These are phyloP conservation scores for Entophlyctis helioformis DNA, from an alignment of 192 early-diverging fungal species.

Conservation along the genomic window DNA sequence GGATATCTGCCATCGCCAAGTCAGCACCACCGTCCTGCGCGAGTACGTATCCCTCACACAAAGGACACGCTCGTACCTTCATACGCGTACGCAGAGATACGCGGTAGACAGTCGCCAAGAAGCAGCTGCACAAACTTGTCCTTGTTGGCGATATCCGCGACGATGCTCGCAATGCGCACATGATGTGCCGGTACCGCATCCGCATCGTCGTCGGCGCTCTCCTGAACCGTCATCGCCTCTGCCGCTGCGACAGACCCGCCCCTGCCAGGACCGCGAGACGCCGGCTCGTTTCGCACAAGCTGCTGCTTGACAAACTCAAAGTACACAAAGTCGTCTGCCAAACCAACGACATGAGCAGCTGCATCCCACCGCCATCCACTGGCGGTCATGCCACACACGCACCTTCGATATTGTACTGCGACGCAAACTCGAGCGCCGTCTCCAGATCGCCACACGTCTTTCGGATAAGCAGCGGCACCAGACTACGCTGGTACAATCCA, in stretches of 20 bases:
- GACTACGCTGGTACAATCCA: slow-evolving; percentile 31
- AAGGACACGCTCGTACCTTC: slow-evolving; percentile 27
- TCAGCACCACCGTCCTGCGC: slow-evolving; percentile 1
- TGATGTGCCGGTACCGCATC: too few species aligned
- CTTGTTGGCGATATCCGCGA: slow-evolving; percentile 43
- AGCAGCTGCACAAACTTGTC: slow-evolving; percentile 34
- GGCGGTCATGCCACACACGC: too few species aligned
- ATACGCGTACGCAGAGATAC: slow-evolving; percentile 53
- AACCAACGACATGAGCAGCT: slow-evolving; percentile 8
- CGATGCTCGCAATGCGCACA: slow-evolving; percentile 33
- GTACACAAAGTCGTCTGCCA: slow-evolving; percentile 31
- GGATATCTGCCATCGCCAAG: slow-evolving; percentile 15
- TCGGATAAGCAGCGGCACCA: slow-evolving; percentile 46
- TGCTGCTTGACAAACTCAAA: slow-evolving; percentile 34
- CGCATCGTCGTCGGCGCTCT: slow-evolving; percentile 14
- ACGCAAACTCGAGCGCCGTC: slow-evolving; percentile 52
- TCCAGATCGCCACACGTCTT: slow-evolving; percentile 47
- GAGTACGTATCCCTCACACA: slow-evolving; percentile 1
- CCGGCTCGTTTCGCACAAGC: too few species aligned
- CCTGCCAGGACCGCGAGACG: too few species aligned
- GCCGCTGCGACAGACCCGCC: too few species aligned
- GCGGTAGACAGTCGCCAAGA: slow-evolving; percentile 24
- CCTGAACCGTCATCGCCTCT: slow-evolving; percentile 13
- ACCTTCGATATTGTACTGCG: slow-evolving; percentile 44
- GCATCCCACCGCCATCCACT: too few species aligned